These are phyloP conservation scores for Suhomyces kilbournensis DNA, from an alignment of 805 yeast genomes.

Conservation along the genomic window DNA sequence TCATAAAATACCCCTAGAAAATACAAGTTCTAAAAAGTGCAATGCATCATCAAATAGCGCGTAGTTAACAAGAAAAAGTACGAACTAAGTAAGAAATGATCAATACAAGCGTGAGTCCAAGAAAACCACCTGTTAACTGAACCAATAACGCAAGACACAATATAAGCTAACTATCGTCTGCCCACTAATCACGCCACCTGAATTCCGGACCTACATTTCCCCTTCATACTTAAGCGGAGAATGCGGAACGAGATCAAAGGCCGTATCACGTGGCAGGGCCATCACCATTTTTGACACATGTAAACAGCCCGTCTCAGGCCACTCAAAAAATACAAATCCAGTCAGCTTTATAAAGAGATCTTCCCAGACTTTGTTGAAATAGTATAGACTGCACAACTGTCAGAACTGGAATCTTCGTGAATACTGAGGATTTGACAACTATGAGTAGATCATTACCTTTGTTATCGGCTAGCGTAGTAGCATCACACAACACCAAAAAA, in stretches of 20 bases:
- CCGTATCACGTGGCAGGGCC: not conserved
- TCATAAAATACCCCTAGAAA: not conserved
- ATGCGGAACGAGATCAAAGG: not conserved
- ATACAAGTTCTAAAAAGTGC: not conserved
- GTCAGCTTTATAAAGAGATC: not conserved
- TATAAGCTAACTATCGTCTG: not conserved
- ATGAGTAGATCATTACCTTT: slow-evolving; percentile 50
- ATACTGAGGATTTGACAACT: not conserved
- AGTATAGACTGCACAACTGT: not conserved
- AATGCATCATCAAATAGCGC: not conserved
- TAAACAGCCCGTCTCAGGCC: slow-evolving; percentile 2
- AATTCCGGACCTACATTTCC: not conserved
- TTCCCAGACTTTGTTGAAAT: not conserved
- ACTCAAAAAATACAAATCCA: not conserved
- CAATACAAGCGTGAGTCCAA: not conserved
- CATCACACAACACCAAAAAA: slow-evolving; percentile 46
- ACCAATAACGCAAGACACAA: not conserved
- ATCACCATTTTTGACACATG: not conserved
- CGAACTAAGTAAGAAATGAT: too few species aligned
- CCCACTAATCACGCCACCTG: not conserved
- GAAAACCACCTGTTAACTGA: not conserved
- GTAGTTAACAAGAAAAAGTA: not conserved
- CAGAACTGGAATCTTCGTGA: not conserved
- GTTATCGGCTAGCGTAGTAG: slow-evolving; percentile 51
- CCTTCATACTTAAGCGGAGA: not conserved